phyloP scores from a whole-genome alignment of 2,329 filamentous ascomycete species.

The Venturia carpophila region DNA sequence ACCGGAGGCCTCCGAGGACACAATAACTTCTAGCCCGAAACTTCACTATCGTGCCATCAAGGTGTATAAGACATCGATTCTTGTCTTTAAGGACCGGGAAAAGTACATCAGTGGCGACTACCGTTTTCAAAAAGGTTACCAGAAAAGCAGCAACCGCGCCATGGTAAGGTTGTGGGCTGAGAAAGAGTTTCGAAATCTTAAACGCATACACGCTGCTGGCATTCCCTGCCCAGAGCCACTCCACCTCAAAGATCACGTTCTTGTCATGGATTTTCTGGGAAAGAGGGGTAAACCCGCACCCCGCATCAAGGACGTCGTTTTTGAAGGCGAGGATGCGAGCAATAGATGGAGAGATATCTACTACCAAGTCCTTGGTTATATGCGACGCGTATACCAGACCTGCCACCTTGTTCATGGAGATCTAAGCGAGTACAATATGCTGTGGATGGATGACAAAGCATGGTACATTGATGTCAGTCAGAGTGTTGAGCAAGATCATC shows the following conservation, averaged over 20 bases:
- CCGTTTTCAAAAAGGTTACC: conserved; percentile 81
- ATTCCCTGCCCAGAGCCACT: conserved; percentile 89
- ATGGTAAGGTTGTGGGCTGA: conserved; percentile 99
- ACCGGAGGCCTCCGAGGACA: conserved; percentile 45
- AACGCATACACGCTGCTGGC: conserved; percentile 71
- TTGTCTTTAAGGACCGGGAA: conserved; percentile 96
- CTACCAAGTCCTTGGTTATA: conserved; percentile 73
- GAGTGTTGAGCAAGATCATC: conserved; percentile 94
- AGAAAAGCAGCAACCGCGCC: conserved; percentile 87
- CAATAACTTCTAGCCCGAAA: conserved; percentile 28
- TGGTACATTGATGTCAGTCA: conserved; percentile 98
- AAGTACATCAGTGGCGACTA: conserved; percentile 94
- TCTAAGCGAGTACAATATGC: conserved; percentile 94
- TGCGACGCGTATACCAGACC: conserved; percentile 87
- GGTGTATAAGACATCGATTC: conserved; percentile 96
- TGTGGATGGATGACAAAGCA: conserved; percentile 74
- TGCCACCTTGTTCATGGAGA: conserved; percentile 92
- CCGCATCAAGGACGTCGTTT: conserved; percentile 74
- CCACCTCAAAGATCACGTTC: conserved; percentile 82
- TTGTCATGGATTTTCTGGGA: conserved; percentile 91
- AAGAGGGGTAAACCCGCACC: conserved; percentile 81
- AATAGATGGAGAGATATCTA: conserved; percentile 73
- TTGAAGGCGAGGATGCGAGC: conserved; percentile 53
- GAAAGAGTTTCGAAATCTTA: conserved; percentile 87
- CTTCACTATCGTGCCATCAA: conserved; percentile 81